A percentile compares a stretch with the other conserved stretches of the same genome.
These are phyloP conservation scores for Barnettozyma sp. DNA, from an alignment of 805 yeast genomes.

Conservation along the genomic window DNA sequence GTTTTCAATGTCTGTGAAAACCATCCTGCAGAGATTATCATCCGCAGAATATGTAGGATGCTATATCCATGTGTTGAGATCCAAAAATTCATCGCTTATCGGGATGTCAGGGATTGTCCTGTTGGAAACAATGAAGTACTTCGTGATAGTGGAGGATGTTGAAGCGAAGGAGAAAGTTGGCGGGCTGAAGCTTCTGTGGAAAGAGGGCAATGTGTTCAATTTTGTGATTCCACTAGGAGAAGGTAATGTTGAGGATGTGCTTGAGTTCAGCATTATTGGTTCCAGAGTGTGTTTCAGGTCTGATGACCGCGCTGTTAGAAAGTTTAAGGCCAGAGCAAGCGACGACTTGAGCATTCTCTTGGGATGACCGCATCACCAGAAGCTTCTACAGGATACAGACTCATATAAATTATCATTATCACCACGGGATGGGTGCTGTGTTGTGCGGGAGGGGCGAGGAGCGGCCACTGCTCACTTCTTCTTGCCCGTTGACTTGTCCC, in stretches of 20 bases:
- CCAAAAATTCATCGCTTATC: conserved; percentile 48
- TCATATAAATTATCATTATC: too few relatives aligned
- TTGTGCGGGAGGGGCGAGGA: too few relatives aligned
- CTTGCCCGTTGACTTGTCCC: neutral
- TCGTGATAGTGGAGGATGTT: conserved; percentile 47
- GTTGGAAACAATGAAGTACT: conserved; percentile 75
- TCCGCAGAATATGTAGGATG: conserved; percentile 82
- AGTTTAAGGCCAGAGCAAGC: conserved; percentile 76
- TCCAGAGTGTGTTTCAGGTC: conserved; percentile 70
- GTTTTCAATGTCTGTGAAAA: conserved; percentile 19
- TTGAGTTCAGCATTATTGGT: conserved; percentile 67
- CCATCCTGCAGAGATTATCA: conserved; percentile 50
- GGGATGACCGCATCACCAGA: too few relatives aligned
- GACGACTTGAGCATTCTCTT: conserved; percentile 36
- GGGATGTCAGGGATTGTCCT: conserved; percentile 71
- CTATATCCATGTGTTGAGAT: conserved; percentile 46
- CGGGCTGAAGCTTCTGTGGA: conserved; percentile 60
- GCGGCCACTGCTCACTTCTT: conserved; percentile 1
- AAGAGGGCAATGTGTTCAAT: conserved; percentile 57
- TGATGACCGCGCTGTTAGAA: conserved; percentile 74
- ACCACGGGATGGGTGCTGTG: too few relatives aligned
- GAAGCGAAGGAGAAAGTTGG: conserved; percentile 37
- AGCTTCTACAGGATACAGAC: too few relatives aligned
- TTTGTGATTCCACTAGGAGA: conserved; percentile 36
- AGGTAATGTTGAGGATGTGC: conserved; percentile 28